A percentile compares a stretch with the other conserved stretches of the same genome.
Conservation (phyloP, 192 early-diverging fungal species). For the Mortierella alpina region DNA sequence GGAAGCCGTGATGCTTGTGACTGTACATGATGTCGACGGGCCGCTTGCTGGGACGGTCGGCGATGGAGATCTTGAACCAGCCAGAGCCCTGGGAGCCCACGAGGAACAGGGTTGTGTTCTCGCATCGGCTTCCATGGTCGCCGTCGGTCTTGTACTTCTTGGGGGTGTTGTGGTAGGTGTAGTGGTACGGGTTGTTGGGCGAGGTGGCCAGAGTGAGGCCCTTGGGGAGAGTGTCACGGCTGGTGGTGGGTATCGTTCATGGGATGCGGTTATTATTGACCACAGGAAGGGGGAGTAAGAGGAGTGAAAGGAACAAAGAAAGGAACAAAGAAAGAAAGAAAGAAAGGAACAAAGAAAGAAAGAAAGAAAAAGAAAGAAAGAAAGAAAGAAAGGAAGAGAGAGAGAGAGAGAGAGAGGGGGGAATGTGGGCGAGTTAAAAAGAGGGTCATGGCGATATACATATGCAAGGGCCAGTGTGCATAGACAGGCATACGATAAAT, state of each 20-base stretch:
- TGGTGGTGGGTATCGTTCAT: background rate
- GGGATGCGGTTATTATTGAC: too few relatives aligned
- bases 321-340: background rate
- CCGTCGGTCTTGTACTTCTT: conserved; percentile 28
- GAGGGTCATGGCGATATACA: too few relatives aligned
- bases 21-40: conserved; percentile 34
- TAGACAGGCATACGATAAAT: background rate
- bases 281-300: background rate
- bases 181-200: conserved; percentile 41
- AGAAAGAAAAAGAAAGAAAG: conserved; percentile 1
- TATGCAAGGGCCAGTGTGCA: background rate
- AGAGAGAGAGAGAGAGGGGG: background rate
- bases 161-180: conserved; percentile 39
- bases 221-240: conserved; percentile 16
- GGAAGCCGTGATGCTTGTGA: conserved; percentile 5
- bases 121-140: conserved; percentile 42
- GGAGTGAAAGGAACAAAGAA: background rate
- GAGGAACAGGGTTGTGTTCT: conserved; percentile 44
- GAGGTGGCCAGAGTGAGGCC: conserved; percentile 31
- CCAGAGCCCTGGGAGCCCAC: conserved; percentile 38
- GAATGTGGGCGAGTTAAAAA: background rate
- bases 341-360: background rate
- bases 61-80: conserved; percentile 45
- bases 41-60: conserved; percentile 24
- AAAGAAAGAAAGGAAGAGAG: background rate